Evolutionary conservation across 2,329 filamentous ascomycete species (phyloP).

Genomic region (Phaeosphaeria sp.): DNA sequence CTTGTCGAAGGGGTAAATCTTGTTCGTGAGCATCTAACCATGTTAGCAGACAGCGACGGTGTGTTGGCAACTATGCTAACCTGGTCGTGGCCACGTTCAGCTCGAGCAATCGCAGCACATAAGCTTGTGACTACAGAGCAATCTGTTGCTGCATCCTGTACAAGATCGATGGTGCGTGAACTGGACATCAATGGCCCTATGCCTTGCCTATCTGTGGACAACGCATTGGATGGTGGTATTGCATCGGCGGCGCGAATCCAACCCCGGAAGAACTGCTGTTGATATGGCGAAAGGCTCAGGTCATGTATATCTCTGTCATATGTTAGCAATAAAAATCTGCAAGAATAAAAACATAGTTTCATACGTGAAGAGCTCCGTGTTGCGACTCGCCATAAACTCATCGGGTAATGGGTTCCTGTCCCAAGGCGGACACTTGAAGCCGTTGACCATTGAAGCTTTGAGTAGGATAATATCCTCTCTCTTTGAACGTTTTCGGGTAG

Average conservation of each 20-base stretch:
- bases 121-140: slow-evolving; percentile 97
- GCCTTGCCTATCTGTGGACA: slow-evolving; percentile 32
- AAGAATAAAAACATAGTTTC: slow-evolving; percentile 41
- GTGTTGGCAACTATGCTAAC: slow-evolving; percentile 57
- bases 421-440: slow-evolving; percentile 87
- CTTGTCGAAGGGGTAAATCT: slow-evolving; percentile 78
- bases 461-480: slow-evolving; percentile 78
- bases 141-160: slow-evolving; percentile 94
- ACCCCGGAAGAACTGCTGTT: slow-evolving; percentile 76
- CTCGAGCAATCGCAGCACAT: slow-evolving; percentile 77
- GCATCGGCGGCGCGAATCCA: slow-evolving; percentile 83
- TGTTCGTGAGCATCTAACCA: slow-evolving; percentile 70
- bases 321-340: slow-evolving; percentile 6
- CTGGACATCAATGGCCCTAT: slow-evolving; percentile 63
- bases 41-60: slow-evolving; percentile 8
- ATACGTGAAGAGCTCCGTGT: slow-evolving; percentile 65
- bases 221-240: slow-evolving; percentile 56
- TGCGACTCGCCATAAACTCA: slow-evolving; percentile 65
- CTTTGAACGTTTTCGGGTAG: slow-evolving; percentile 67
- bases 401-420: slow-evolving; percentile 63
- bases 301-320: slow-evolving; percentile 65
- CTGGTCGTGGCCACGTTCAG: slow-evolving; percentile 71
- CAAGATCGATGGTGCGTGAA: slow-evolving; percentile 73
- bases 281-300: slow-evolving; percentile 75
- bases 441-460: slow-evolving; percentile 80